A percentile compares a stretch with the other conserved stretches of the same genome.
phyloP scores from a whole-genome alignment of 1,139 yeast genomes.

The Kodamaea fungicola region DNA sequence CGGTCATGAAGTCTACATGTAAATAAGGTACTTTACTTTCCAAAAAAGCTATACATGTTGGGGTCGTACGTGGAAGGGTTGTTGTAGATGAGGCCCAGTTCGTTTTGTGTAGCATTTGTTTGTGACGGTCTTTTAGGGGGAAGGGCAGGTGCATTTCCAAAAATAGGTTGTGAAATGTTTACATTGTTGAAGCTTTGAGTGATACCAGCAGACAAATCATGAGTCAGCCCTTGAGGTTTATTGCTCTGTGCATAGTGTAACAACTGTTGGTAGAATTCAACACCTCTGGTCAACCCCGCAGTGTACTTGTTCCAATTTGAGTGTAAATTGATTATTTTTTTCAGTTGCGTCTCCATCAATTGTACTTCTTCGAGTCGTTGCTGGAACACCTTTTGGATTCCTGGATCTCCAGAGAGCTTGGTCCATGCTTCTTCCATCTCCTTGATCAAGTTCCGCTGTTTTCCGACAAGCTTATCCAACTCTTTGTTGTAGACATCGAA shows the following conservation, averaged over 20 bases:
- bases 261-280: constrained; percentile 58
- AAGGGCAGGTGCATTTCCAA: constrained; percentile 13
- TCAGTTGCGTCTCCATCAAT: constrained; percentile 24
- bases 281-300: constrained; percentile 60
- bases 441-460: constrained; percentile 56
- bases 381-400: constrained; percentile 35
- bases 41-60: constrained; percentile 43
- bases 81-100: constrained; percentile 34
- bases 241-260: constrained; percentile 35
- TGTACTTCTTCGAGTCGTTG: constrained; percentile 5
- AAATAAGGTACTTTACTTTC: constrained; percentile 2
- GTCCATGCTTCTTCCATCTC: constrained; percentile 60
- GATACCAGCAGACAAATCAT: constrained; percentile 8
- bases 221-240: background rate
- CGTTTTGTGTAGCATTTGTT: constrained; percentile 6
- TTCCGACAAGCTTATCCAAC: constrained; percentile 62
- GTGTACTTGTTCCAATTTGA: constrained; percentile 59
- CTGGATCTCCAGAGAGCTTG: constrained; percentile 45
- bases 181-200: constrained; percentile 2
- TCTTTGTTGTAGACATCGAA: constrained; percentile 68
- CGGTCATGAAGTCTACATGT: too few relatives aligned
- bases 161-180: constrained; percentile 6
- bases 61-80: constrained; percentile 50
- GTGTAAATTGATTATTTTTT: constrained; percentile 46
- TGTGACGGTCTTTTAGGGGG: constrained; percentile 18